phyloP scores from a whole-genome alignment of 768 basidiomycete species.

The Amanita fuliginea region DNA sequence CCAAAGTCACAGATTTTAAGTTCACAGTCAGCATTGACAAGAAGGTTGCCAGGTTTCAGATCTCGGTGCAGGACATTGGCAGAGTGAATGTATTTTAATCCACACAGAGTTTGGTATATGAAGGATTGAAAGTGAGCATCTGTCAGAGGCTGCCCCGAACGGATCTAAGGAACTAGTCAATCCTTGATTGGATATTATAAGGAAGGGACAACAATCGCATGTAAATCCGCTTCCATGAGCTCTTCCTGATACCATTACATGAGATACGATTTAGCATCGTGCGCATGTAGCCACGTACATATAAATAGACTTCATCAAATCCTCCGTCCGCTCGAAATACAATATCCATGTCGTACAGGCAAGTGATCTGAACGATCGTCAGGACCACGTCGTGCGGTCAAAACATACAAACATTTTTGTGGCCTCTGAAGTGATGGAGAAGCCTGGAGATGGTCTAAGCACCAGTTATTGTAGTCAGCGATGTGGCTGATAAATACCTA shows the following conservation, averaged over 20 bases:
- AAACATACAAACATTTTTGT: conserved; percentile 75
- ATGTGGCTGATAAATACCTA: conserved; percentile 28
- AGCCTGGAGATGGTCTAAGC: conserved; percentile 38
- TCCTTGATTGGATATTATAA: neutral
- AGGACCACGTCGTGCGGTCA: conserved; percentile 7
- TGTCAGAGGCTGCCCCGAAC: conserved; percentile 79
- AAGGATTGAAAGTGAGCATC: conserved; percentile 94
- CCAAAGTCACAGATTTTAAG: conserved; percentile 99
- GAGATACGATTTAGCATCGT: conserved; percentile 1
- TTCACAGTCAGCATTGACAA: conserved; percentile 98
- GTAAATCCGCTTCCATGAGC: conserved; percentile 98
- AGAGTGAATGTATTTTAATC: conserved; percentile 96
- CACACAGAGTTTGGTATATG: conserved; percentile 97
- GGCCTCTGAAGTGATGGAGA: conserved; percentile 94
- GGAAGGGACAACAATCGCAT: conserved; percentile 70
- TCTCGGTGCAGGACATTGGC: conserved; percentile 97
- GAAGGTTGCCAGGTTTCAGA: conserved; percentile 88
- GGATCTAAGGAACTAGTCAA: conserved; percentile 37
- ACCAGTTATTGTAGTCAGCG: neutral
- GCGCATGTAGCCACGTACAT: conserved; percentile 37
- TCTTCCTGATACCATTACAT: conserved; percentile 62
- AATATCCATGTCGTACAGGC: conserved; percentile 97
- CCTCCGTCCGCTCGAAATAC: conserved; percentile 86
- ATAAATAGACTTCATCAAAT: conserved; percentile 95
- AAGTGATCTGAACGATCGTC: conserved; percentile 62